phyloP scores from a whole-genome alignment of 164 flowering plant species.

The Amborella trichopoda region DNA sequence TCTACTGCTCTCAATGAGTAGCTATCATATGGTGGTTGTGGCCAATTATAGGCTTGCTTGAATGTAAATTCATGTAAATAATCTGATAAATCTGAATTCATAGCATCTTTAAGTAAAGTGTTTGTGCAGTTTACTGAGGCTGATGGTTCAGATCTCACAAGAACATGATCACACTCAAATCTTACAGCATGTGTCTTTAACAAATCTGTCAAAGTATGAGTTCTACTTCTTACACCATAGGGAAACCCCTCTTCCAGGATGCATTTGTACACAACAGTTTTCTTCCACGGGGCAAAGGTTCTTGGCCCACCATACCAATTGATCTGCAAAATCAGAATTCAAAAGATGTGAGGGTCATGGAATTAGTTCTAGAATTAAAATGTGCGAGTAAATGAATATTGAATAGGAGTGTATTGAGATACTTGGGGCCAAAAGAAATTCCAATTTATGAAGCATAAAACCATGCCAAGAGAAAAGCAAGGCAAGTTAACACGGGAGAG shows the following conservation, averaged over 20 bases:
- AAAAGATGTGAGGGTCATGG: slow-evolving; percentile 1
- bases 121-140: slow-evolving; percentile 11
- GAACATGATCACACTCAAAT: slow-evolving; percentile 13
- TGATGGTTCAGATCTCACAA: slow-evolving; percentile 17
- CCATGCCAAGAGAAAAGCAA: background rate
- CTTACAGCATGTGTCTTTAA: slow-evolving; percentile 28
- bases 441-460: background rate
- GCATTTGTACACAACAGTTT: slow-evolving; percentile 20
- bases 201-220: slow-evolving; percentile 18
- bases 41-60: slow-evolving; percentile 7
- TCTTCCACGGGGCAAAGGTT: slow-evolving; percentile 17
- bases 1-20: slow-evolving; percentile 11
- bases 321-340: slow-evolving; percentile 29
- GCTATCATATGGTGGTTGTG: slow-evolving; percentile 7
- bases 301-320: slow-evolving; percentile 24
- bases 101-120: background rate
- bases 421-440: background rate
- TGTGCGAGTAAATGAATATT: background rate
- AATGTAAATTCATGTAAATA: slow-evolving; percentile 13
- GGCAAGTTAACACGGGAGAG: background rate
- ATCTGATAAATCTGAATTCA: slow-evolving; percentile 3
- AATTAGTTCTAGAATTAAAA: slow-evolving; percentile 1
- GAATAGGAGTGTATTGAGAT: background rate
- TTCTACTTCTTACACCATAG: slow-evolving; percentile 19
- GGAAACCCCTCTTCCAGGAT: slow-evolving; percentile 15